A percentile compares a stretch with the other conserved stretches of the same genome.
These are phyloP conservation scores for Fusarium euwallaceae DNA, from an alignment of 2,329 filamentous ascomycete species.

Conservation along the genomic window DNA sequence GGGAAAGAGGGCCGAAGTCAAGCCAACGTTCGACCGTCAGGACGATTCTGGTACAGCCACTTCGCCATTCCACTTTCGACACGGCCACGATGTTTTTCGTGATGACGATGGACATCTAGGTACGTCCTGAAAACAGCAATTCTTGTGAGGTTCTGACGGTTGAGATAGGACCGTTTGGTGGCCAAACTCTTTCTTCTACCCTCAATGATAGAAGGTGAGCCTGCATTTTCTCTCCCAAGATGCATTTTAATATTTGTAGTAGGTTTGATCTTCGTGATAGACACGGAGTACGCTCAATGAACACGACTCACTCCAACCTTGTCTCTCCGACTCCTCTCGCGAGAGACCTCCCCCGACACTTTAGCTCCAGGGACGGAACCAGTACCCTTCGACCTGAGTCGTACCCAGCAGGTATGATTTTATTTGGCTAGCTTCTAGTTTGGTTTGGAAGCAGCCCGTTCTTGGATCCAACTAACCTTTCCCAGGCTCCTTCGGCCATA, in stretches of 20 bases:
- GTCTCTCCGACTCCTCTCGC: constrained; percentile 52
- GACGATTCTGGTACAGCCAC: constrained; percentile 18
- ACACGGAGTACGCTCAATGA: constrained; percentile 53
- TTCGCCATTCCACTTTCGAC: constrained; percentile 37
- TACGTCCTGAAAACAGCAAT: constrained; percentile 27
- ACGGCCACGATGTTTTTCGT: constrained; percentile 49
- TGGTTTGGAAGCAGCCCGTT: background rate
- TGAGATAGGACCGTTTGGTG: constrained; percentile 42
- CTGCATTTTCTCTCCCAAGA: background rate
- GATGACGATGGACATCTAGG: constrained; percentile 47
- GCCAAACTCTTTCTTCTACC: constrained; percentile 37
- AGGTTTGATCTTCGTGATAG: constrained; percentile 52
- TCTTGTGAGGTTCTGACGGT: constrained; percentile 29
- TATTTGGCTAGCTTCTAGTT: background rate
- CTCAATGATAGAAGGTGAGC: constrained; percentile 46
- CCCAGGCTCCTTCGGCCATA: constrained; percentile 45
- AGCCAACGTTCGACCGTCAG: constrained; percentile 30
- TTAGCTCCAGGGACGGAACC: constrained; percentile 41
- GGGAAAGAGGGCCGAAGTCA: constrained; percentile 36
- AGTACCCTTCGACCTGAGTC: constrained; percentile 34
- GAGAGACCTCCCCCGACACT: constrained; percentile 46
- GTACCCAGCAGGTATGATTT: constrained; percentile 29
- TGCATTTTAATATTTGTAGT: constrained; percentile 14
- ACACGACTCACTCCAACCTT: constrained; percentile 55
- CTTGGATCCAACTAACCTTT: constrained; percentile 21